Base-by-base conservation (phyloP, 225 moss, liverwort and hornwort genomes). In the Polytrichum formosum region DNA sequence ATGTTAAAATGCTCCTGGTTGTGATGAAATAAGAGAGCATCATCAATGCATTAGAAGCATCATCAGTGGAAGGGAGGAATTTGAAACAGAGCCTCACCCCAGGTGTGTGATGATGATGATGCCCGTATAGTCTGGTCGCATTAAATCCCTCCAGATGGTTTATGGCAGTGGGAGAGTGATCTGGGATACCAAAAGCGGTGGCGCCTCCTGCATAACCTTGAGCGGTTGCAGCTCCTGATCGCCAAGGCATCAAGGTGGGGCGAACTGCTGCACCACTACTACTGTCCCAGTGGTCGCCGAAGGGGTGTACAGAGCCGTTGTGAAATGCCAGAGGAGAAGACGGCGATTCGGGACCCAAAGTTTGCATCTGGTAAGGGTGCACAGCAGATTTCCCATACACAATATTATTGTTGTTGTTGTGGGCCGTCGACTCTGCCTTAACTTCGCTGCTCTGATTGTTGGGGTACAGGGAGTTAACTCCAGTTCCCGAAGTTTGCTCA, bases 201-300 rank as follows among this genome's bases (percentile, higher is more conserved):
- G 46, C 46, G 1, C 46, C 46, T 13, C 46, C 46, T 46, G 13
- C 13, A 46, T 46, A 46, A 16, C 46, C 10, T 46, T 46, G 46
- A 13, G 46, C 13, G 46, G 46, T 46, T 46, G 46, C 46, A 46
- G 13, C 46, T 46, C 46, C 46, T 46, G 46, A 46, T 9, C 29
- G 33, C 67, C 29, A 25, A 61, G 26, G 61, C 26, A 21, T 22
- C 3, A 61, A 61, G 46, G 18, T 29, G 64, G 64, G 29, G 27
- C 26, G 58, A 46, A 5, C 19, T 18, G 1, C 67, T 21, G 7
- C 37, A 54, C 13, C 5, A 33, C 53, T 56, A 22, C 66, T 13
- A 16, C 56, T 74, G 25, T 82, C 85, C 85, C 82, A 82, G 0
- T 82, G 86, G 53, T 79, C 77, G 5, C 55, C 71, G 9, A 63